Conservation (phyloP, 495 filamentous ascomycete species). For the Aspergillus panamensis region DNA sequence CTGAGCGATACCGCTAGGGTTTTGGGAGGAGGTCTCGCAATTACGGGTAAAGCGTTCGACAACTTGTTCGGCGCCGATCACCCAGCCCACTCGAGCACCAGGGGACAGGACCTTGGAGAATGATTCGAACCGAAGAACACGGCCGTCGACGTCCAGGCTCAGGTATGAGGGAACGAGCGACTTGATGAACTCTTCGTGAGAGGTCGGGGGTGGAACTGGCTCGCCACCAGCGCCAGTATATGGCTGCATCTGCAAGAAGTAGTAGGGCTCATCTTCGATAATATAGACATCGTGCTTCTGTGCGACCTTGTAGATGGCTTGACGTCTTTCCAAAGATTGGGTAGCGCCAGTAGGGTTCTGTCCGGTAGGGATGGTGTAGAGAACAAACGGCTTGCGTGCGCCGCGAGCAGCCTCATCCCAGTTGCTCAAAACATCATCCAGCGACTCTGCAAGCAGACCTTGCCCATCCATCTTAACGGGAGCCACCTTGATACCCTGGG, state of each 20-base stretch:
- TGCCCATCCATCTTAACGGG: constrained; percentile 76
- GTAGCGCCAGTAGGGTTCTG: constrained; percentile 94
- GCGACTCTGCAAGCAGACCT: constrained; percentile 62
- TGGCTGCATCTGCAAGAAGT: constrained; percentile 94
- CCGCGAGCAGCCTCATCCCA: constrained; percentile 61
- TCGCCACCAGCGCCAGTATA: constrained; percentile 56
- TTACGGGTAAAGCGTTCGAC: constrained; percentile 73
- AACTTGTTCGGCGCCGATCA: constrained; percentile 73
- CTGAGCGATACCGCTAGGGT: constrained; percentile 79
- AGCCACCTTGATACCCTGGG: constrained; percentile 68
- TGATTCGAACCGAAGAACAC: constrained; percentile 64
- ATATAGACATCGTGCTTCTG: constrained; percentile 84
- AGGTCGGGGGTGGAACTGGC: constrained; percentile 50
- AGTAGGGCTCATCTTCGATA: constrained; percentile 94
- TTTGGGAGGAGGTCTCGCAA: constrained; percentile 75
- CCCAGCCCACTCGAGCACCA: constrained; percentile 60
- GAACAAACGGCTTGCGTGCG: constrained; percentile 68
- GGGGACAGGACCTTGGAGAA: constrained; percentile 67
- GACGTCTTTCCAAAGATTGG: constrained; percentile 60
- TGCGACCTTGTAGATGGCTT: constrained; percentile 69
- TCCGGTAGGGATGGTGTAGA: constrained; percentile 56
- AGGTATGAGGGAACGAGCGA: constrained; percentile 59
- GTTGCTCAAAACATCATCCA: constrained; percentile 62
- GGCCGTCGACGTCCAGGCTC: constrained; percentile 61
- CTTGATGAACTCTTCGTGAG: constrained; percentile 57